Evolutionary conservation across 352 stramenopile species (phyloP).

Genomic region (Pythium pyrilobum): DNA sequence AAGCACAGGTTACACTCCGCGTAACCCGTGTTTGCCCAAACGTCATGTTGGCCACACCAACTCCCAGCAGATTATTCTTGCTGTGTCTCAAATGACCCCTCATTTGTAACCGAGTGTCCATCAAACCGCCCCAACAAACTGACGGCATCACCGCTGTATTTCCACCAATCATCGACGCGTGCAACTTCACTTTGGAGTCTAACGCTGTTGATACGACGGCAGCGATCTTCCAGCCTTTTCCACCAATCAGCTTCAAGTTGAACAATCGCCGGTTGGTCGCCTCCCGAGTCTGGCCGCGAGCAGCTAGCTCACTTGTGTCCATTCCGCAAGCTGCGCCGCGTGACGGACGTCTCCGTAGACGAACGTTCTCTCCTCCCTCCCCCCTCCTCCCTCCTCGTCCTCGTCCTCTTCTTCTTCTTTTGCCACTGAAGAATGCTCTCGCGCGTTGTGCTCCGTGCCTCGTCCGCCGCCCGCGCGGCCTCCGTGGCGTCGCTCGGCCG

Average conservation of each 20-base stretch:
- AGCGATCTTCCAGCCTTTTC: neutral
- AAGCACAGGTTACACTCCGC: too few species aligned
- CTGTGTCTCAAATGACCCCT: too few species aligned
- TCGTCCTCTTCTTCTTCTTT: neutral
- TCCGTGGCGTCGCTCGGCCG: constrained; percentile 1
- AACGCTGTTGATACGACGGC: constrained; percentile 2
- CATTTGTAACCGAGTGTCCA: too few species aligned
- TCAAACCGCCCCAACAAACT: too few species aligned
- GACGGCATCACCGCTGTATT: constrained; percentile 1
- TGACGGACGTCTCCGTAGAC: constrained; percentile 11
- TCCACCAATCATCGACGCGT: neutral
- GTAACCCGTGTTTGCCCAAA: too few species aligned
- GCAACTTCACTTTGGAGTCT: neutral
- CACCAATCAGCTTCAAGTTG: constrained; percentile 14
- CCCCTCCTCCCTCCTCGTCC: neutral
- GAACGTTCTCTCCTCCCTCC: neutral
- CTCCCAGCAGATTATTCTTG: too few species aligned
- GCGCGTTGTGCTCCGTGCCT: constrained; percentile 3
- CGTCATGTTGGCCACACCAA: too few species aligned
- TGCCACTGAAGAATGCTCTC: constrained; percentile 6
- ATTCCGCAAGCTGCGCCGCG: neutral
- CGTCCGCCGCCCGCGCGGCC: neutral
- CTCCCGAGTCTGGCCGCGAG: neutral
- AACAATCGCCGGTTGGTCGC: constrained; percentile 11
- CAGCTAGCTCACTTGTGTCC: neutral